Conservation (phyloP, 331 rosid species). For the Stylosanthes scabra region DNA sequence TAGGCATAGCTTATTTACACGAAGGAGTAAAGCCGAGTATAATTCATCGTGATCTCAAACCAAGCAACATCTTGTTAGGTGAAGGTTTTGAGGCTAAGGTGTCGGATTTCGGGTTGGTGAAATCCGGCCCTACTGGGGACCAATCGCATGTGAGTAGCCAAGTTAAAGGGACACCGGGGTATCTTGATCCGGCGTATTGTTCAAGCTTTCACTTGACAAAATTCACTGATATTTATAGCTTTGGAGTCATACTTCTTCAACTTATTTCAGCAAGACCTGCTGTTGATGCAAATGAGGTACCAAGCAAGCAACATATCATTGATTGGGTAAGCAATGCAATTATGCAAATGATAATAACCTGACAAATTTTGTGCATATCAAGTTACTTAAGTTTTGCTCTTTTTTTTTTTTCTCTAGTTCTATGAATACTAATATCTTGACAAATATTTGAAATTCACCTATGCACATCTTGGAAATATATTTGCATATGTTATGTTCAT, state of each 20-base stretch:
- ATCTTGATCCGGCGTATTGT: slow-evolving; percentile 83
- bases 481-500: too few species aligned
- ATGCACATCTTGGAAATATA: too few species aligned
- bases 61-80: slow-evolving; percentile 81
- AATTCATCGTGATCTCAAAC: slow-evolving; percentile 85
- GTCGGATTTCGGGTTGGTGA: slow-evolving; percentile 81
- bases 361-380: neutral
- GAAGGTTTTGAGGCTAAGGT: slow-evolving; percentile 83
- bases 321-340: slow-evolving; percentile 68
- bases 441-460: too few species aligned
- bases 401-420: neutral
- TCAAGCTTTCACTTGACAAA: slow-evolving; percentile 79
- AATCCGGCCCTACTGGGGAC: slow-evolving; percentile 73
- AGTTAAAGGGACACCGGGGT: slow-evolving; percentile 85
- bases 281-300: slow-evolving; percentile 40
- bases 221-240: slow-evolving; percentile 81
- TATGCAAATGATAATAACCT: neutral
- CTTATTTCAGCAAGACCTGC: slow-evolving; percentile 79
- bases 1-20: slow-evolving; percentile 84
- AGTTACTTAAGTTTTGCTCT: neutral
- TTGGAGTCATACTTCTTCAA: slow-evolving; percentile 82
- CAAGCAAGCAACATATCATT: slow-evolving; percentile 53
- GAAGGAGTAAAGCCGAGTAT: slow-evolving; percentile 68
- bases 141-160: slow-evolving; percentile 92
- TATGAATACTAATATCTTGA: too few species aligned